These are phyloP conservation scores for Leishmania lainsoni DNA, from an alignment of 208 protist genomes.

Conservation along the genomic window DNA sequence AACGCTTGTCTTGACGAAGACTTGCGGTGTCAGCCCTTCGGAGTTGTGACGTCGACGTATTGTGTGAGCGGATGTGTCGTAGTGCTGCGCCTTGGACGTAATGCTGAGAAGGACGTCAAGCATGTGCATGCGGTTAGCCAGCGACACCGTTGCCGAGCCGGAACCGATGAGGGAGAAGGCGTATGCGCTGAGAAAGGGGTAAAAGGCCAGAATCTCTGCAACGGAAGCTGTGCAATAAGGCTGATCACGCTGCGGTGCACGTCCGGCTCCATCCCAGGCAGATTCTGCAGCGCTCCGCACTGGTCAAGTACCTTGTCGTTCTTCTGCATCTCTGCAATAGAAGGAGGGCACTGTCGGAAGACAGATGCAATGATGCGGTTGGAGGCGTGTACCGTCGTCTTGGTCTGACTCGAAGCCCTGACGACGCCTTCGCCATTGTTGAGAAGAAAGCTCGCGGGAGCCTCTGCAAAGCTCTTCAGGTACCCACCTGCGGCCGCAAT, in stretches of 20 bases:
- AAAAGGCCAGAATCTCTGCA: conserved; percentile 88
- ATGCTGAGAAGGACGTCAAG: conserved; percentile 71
- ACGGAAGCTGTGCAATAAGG: conserved; percentile 64
- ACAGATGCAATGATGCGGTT: conserved; percentile 66
- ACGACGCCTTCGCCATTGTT: conserved; percentile 75
- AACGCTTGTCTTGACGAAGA: conserved; percentile 60
- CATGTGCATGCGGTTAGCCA: conserved; percentile 73
- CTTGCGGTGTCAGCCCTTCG: conserved; percentile 27
- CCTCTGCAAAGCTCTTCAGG: conserved; percentile 74
- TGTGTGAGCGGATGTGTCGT: conserved; percentile 62
- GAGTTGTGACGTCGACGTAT: conserved; percentile 53
- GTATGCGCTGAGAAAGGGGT: conserved; percentile 79
- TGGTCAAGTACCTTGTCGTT: conserved; percentile 57
- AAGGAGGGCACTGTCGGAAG: conserved; percentile 53
- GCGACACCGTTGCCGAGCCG: conserved; percentile 57
- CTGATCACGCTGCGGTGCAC: conserved; percentile 55
- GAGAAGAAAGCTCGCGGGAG: conserved; percentile 47
- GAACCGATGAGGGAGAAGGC: conserved; percentile 81
- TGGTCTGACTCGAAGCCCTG: conserved; percentile 55
- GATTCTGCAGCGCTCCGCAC: conserved; percentile 40
- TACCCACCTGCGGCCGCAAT: conserved; percentile 76
- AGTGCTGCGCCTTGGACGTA: conserved; percentile 67
- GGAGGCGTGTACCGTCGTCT: conserved; percentile 81
- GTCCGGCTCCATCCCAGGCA: conserved; percentile 30
- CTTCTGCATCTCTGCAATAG: conserved; percentile 45